A percentile compares a stretch with the other conserved stretches of the same genome.
Evolutionary conservation across 2,329 filamentous ascomycete species (phyloP).

Genomic region (Calonectria hongkongensis): DNA sequence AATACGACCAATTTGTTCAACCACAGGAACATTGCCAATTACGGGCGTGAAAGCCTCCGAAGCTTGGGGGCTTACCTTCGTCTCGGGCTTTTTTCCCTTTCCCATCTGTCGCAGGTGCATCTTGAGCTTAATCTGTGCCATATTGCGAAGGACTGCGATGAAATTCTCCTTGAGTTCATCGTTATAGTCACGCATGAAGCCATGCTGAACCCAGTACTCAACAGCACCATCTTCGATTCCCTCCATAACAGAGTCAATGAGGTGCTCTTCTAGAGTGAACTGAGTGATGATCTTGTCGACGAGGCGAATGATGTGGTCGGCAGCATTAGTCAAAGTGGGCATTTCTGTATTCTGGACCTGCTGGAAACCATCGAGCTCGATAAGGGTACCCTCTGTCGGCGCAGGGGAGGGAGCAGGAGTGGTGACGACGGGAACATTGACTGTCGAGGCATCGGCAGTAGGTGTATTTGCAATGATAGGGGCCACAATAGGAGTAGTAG

Average conservation of each 20-base stretch:
- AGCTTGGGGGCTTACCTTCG: background rate
- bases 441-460: too few relatives aligned
- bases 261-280: conserved; percentile 22
- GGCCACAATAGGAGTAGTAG: background rate
- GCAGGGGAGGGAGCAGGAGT: conserved; percentile 6
- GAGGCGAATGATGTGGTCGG: conserved; percentile 26
- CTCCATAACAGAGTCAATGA: conserved; percentile 44
- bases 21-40: background rate
- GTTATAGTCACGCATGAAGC: conserved; percentile 49
- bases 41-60: background rate
- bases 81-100: background rate
- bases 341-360: conserved; percentile 25
- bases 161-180: conserved; percentile 51
- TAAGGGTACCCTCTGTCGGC: conserved; percentile 28
- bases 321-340: conserved; percentile 5
- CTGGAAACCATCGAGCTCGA: conserved; percentile 41
- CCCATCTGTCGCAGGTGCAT: conserved; percentile 20
- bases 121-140: conserved; percentile 51
- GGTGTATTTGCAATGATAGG: background rate
- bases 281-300: conserved; percentile 37
- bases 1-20: conserved; percentile 32
- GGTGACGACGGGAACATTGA: background rate
- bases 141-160: conserved; percentile 47
- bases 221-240: conserved; percentile 54
- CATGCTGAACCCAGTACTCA: conserved; percentile 52